These are phyloP conservation scores for Penicillium malachiteum DNA, from an alignment of 495 filamentous ascomycete species.

Conservation along the genomic window DNA sequence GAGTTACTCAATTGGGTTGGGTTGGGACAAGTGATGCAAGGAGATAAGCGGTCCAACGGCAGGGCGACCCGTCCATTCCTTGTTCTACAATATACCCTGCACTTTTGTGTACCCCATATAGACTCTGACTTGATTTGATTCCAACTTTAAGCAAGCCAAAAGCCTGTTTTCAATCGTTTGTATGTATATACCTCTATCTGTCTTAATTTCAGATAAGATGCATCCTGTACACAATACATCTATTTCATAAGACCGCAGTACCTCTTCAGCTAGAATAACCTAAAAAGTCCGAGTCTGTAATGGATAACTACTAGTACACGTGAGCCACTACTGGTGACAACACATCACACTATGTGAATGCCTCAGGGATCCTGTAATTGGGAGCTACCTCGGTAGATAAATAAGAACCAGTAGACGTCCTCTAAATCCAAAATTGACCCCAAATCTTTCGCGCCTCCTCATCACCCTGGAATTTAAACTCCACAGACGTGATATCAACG, in stretches of 20 bases:
- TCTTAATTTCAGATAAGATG: not conserved
- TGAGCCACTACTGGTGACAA: too few species aligned
- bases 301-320: too few species aligned
- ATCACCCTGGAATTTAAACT: slow-evolving; percentile 65
- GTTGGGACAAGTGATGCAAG: not conserved
- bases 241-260: not conserved
- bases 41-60: not conserved
- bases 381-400: too few species aligned
- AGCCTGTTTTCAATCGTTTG: slow-evolving; percentile 11
- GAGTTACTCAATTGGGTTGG: not conserved
- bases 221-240: slow-evolving; percentile 14
- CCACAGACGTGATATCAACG: slow-evolving; percentile 67
- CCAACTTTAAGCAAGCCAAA: slow-evolving; percentile 6
- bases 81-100: slow-evolving; percentile 17
- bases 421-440: slow-evolving; percentile 69
- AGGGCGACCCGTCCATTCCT: slow-evolving; percentile 17
- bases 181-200: slow-evolving; percentile 19
- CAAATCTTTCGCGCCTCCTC: slow-evolving; percentile 60
- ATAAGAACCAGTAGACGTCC: too few species aligned
- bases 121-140: slow-evolving; percentile 11
- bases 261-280: too few species aligned
- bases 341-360: too few species aligned
- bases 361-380: too few species aligned
- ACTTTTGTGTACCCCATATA: slow-evolving; percentile 18
- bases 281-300: too few species aligned